Evolutionary conservation across 2,329 filamentous ascomycete species (phyloP).

Genomic region (Metarhizium humberi): DNA sequence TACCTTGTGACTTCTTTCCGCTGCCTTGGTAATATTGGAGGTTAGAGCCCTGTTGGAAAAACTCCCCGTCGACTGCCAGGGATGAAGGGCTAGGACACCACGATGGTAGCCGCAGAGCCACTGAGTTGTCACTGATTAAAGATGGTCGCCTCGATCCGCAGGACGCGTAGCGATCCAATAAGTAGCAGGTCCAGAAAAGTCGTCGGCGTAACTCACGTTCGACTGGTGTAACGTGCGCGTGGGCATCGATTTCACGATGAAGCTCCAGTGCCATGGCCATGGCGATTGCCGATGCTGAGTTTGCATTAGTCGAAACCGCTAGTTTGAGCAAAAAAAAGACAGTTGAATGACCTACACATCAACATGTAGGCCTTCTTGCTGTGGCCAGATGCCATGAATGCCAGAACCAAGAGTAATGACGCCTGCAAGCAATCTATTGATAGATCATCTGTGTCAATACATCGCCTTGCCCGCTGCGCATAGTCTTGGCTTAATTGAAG

Average conservation of each 20-base stretch:
- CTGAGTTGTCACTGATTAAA: constrained; percentile 68
- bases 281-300: constrained; percentile 37
- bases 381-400: constrained; percentile 67
- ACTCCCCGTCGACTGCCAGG: constrained; percentile 63
- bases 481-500: constrained; percentile 64
- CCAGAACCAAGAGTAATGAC: constrained; percentile 63
- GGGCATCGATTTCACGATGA: constrained; percentile 63
- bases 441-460: constrained; percentile 72
- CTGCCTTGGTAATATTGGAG: constrained; percentile 61
- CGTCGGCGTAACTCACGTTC: constrained; percentile 70
- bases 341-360: constrained; percentile 46
- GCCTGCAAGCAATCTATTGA: constrained; percentile 71
- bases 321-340: not conserved
- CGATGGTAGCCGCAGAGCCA: constrained; percentile 65
- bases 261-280: constrained; percentile 79
- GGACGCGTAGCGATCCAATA: constrained; percentile 75
- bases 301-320: not conserved
- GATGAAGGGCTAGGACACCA: constrained; percentile 56
- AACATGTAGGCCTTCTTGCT: constrained; percentile 85
- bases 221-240: constrained; percentile 50
- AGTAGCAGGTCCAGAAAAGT: constrained; percentile 84
- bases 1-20: constrained; percentile 63
- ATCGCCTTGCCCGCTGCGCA: constrained; percentile 56
- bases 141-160: constrained; percentile 76
- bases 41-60: constrained; percentile 73